Base-by-base conservation (phyloP, 192 early-diverging fungal genomes). In the Backusella tarrabulga region DNA sequence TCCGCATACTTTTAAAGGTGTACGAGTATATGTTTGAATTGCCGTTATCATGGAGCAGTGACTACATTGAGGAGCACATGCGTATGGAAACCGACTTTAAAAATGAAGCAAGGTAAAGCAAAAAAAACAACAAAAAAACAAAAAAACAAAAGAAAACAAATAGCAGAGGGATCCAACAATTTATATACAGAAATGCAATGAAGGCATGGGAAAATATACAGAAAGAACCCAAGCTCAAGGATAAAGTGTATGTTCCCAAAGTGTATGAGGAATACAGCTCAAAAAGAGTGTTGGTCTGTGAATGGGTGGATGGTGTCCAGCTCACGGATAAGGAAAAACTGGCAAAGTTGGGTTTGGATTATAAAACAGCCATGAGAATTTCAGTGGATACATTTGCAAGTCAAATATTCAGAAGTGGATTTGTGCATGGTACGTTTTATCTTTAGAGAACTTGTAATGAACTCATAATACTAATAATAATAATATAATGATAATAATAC, bases 21-120 rank as follows among this genome's bases (percentile, higher is more conserved):
- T 87, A 97, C 38, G 93, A 97, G 81, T 83, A 82, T 14, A 74
- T 94, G 12, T 98, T 97, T 85, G 95, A 95, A 9, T 79, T 97
- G 40, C 94, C 94, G 14, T 75, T 97, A 77, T 84, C 88, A 36
- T 98, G 94, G 92, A 89, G 89, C 5, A 88, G 93, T 23, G 85
- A 89, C 14, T 94, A 94, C 84, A 90, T 93, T 14, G 87, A 90
- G 54, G 79, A 78, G n/a, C 93, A 97, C 73, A 36, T 97, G 38
- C 86, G 90, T 15, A 87, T 91, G 80, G 97, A 97, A 83, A 90
- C 92, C 2, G 96, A 98, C 74, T 98, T 98, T 86, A 78, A 93
- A 36, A 93, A 91, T 71, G 97, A 98, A 79, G 95, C 87, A 4
- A 81, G 87, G 76, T 80, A 76, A 66, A 32, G 32, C 32, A 32